A percentile compares a stretch with the other conserved stretches of the same genome.
Conservation (phyloP, 805 yeast species). For the Schwanniomyces polymorphus region DNA sequence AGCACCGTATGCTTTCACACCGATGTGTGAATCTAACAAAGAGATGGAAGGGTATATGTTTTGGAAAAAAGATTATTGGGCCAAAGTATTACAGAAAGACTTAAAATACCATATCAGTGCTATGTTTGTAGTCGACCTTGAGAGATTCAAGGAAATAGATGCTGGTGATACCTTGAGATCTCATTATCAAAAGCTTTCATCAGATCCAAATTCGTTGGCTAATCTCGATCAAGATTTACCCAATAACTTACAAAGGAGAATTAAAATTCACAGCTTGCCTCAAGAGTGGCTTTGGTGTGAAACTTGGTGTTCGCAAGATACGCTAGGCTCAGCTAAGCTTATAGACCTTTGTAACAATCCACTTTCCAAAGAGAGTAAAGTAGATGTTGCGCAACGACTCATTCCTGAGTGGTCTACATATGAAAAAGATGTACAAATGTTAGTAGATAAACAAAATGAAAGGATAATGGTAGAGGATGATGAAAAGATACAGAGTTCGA, state of each 20-base stretch:
- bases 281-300: conserved; percentile 94
- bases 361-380: conserved; percentile 72
- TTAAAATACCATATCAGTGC: conserved; percentile 83
- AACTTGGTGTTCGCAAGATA: conserved; percentile 80
- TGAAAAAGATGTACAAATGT: conserved; percentile 50
- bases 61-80: conserved; percentile 96
- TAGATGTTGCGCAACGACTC: conserved; percentile 72
- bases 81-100: conserved; percentile 53
- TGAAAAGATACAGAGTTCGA: not conserved
- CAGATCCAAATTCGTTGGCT: conserved; percentile 75
- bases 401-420: conserved; percentile 76
- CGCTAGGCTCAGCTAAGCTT: conserved; percentile 63
- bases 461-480: not conserved
- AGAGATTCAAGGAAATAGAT: conserved; percentile 56
- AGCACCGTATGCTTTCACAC: conserved; percentile 84
- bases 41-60: conserved; percentile 86
- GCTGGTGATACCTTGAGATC: conserved; percentile 83
- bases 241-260: conserved; percentile 70
- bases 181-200: conserved; percentile 80
- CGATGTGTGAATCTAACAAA: conserved; percentile 77
- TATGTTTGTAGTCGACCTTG: conserved; percentile 75
- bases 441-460: not conserved
- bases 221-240: conserved; percentile 92
- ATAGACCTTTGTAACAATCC: conserved; percentile 87
- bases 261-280: conserved; percentile 72